Evolutionary conservation across 176 grass and related monocot genomes (phyloP).

Genomic region (Triticum monococcum): DNA sequence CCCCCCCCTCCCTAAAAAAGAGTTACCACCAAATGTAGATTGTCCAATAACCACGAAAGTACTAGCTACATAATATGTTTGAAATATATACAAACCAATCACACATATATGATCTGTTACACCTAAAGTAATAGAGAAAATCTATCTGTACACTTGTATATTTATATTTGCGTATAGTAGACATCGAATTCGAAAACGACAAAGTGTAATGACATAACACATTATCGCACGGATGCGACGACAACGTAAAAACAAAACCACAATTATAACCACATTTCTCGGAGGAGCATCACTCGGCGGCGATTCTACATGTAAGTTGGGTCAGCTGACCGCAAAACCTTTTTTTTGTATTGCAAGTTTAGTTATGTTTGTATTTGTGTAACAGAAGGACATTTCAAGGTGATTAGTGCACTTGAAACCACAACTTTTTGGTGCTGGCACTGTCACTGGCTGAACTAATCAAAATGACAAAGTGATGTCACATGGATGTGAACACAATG

Average conservation of each 20-base stretch:
- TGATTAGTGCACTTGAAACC: too few relatives aligned
- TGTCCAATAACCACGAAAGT: not conserved
- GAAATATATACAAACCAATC: not conserved
- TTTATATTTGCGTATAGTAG: not conserved
- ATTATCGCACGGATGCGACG: not conserved
- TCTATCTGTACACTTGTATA: not conserved
- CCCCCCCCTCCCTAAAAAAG: not conserved
- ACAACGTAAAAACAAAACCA: not conserved
- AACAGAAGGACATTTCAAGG: too few relatives aligned
- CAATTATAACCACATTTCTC: not conserved
- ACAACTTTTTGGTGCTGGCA: too few relatives aligned
- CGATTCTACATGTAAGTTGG: not conserved
- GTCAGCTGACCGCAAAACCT: too few relatives aligned
- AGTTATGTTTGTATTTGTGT: too few relatives aligned
- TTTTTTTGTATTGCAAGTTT: too few relatives aligned
- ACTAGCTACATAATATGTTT: not conserved
- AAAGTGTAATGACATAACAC: not conserved
- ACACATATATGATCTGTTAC: not conserved
- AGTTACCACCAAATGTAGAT: not conserved
- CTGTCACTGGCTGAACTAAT: too few relatives aligned
- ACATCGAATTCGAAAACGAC: not conserved
- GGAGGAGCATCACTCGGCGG: not conserved
- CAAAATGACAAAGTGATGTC: not conserved
- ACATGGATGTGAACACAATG: not conserved
- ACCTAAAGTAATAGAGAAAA: not conserved